These are phyloP conservation scores for Phytophthora palmivora DNA, from an alignment of 352 stramenopile genomes.

Conservation along the genomic window DNA sequence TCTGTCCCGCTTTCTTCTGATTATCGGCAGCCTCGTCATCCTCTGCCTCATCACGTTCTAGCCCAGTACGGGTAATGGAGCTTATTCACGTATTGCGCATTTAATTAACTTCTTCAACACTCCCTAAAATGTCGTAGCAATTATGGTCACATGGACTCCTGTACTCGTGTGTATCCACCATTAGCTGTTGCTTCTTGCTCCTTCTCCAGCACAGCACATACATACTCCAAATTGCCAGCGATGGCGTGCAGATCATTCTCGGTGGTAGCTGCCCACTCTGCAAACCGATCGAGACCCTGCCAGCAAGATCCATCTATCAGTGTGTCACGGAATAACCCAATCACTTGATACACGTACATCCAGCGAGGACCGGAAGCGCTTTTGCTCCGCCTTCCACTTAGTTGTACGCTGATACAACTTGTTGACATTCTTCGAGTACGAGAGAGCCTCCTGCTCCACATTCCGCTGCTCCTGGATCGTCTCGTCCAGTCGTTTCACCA, in stretches of 20 bases:
- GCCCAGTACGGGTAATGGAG: neutral
- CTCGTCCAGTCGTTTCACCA: slow-evolving; percentile 56
- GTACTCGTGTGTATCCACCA: slow-evolving; percentile 27
- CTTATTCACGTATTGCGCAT: slow-evolving; percentile 7
- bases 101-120: slow-evolving; percentile 9
- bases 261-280: slow-evolving; percentile 53
- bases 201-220: slow-evolving; percentile 70
- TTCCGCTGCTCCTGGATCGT: slow-evolving; percentile 60
- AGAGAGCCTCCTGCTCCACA: slow-evolving; percentile 65
- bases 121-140: too few relatives aligned
- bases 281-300: slow-evolving; percentile 61
- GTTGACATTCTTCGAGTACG: slow-evolving; percentile 70
- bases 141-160: slow-evolving; percentile 26
- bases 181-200: slow-evolving; percentile 40
- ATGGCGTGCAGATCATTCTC: slow-evolving; percentile 62
- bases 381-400: slow-evolving; percentile 77
- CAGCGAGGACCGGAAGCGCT: slow-evolving; percentile 57
- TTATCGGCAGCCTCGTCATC: slow-evolving; percentile 76
- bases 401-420: slow-evolving; percentile 43
- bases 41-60: slow-evolving; percentile 78
- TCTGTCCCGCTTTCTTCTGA: slow-evolving; percentile 73
- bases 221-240: slow-evolving; percentile 74
- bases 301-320: slow-evolving; percentile 1
- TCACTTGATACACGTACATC: slow-evolving; percentile 31
- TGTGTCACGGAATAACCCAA: neutral